Conservation (phyloP, 495 filamentous ascomycete genomes). For the Daldinia concentrica region DNA sequence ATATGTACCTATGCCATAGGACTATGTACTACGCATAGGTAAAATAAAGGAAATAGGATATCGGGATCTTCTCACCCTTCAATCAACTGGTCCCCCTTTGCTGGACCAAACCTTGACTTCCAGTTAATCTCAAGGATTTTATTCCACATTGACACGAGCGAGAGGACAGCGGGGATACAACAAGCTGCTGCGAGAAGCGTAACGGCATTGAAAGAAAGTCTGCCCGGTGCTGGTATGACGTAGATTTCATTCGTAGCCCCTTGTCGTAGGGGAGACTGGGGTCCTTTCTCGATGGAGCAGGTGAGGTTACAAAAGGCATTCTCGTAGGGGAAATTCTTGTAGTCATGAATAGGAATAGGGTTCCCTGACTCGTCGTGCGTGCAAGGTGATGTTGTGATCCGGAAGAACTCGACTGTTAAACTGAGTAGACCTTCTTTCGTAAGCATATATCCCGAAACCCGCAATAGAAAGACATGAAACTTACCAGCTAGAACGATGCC, state of each 20-base stretch:
- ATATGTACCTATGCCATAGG: background rate
- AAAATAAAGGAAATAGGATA: background rate
- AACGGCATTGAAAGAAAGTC: conserved; percentile 61
- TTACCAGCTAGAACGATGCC: conserved; percentile 63
- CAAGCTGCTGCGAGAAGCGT: conserved; percentile 67
- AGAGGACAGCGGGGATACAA: conserved; percentile 67
- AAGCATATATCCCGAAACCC: conserved; percentile 11
- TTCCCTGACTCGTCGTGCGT: conserved; percentile 51
- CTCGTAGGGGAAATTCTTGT: conserved; percentile 51
- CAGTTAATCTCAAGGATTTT: conserved; percentile 68
- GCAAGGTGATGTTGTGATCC: conserved; percentile 53
- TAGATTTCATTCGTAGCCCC: conserved; percentile 63
- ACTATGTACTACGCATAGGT: background rate
- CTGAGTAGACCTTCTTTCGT: conserved; percentile 59
- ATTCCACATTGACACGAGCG: conserved; percentile 65
- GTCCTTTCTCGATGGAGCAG: conserved; percentile 54
- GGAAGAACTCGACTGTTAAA: conserved; percentile 68
- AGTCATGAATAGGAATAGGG: conserved; percentile 43
- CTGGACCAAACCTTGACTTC: conserved; percentile 52
- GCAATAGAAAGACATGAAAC: conserved; percentile 6
- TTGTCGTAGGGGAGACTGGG: conserved; percentile 59
- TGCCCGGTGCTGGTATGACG: conserved; percentile 61
- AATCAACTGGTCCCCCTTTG: conserved; percentile 53
- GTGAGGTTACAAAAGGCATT: conserved; percentile 51
- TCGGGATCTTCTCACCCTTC: conserved; percentile 42